Base-by-base conservation (phyloP, 257 asterid species). In the Solanum peruvianum region DNA sequence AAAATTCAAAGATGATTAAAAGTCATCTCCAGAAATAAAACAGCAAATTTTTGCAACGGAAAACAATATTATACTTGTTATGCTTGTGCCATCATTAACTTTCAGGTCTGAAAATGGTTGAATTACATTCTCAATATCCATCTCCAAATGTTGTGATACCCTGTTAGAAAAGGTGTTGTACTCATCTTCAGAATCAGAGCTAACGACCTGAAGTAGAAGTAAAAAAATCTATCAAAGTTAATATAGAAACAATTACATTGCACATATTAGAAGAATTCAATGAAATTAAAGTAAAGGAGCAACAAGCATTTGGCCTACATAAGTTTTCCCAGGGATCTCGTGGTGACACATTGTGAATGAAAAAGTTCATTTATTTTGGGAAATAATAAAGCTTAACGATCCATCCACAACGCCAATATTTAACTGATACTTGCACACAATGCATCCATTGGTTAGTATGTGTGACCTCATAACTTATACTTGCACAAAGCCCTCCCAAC, bases 181-280 rank as follows among this genome's bases (percentile, higher is more conserved):
- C 91, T 96, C 98, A 47, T 70, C 87, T 42, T 96, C 98, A 84
- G 97, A 95, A 85, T 95, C 98, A 64, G 96, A 92, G 93, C 95
- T 89, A 84, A 87, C 83, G 87, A 90, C 88, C 99, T 96, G 89
- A 82, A 87, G 44, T 21, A 70, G 52, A 86, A 67, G 88, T 84
- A 72, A 27, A 29, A 87, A 67, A 39, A 41, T 64, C 37, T 82
- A 78, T 80, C 25, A 49, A 58, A 69, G 71, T 69, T 49, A 67
- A 88, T 45, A 21, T 27, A 35, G 37, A 82, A 84, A 35, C 66
- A 86, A 77, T 76, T 58, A 25, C 29, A 76, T 47, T 7, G 84
- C 84, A 49, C 23, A 42, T 47, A 10, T 42, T 12, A 20, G 76
- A 39, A 80, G 37, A 60, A 49, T n/a, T 35, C 20, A 71, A 81